phyloP scores from a whole-genome alignment of 176 grass and related monocot genomes.

The Oryza longistaminata region DNA sequence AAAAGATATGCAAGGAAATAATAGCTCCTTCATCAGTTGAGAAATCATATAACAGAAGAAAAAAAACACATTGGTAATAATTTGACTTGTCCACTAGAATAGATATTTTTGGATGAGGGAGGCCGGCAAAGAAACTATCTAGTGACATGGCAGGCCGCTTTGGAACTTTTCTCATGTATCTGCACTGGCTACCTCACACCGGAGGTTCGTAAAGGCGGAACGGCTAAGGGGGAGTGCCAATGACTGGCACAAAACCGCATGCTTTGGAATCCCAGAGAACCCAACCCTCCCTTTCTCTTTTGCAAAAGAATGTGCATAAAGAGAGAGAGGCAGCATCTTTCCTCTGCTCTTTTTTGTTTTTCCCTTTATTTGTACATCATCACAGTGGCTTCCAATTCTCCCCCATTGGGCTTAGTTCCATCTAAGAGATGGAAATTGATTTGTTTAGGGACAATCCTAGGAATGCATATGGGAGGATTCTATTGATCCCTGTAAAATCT shows the following conservation, averaged over 20 bases:
- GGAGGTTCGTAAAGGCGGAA: slow-evolving; percentile 47
- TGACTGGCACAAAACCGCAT: slow-evolving; percentile 47
- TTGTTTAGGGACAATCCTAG: not conserved
- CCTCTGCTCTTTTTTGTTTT: not conserved
- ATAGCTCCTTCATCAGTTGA: too few species aligned
- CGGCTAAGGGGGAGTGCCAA: slow-evolving; percentile 42
- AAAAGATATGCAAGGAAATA: not conserved
- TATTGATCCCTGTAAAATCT: slow-evolving; percentile 18
- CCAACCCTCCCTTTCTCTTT: slow-evolving; percentile 36
- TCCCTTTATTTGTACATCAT: slow-evolving; percentile 8
- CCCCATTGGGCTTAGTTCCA: not conserved
- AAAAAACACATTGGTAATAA: not conserved
- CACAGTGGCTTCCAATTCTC: slow-evolving; percentile 23
- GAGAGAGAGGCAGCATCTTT: slow-evolving; percentile 38
- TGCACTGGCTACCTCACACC: slow-evolving; percentile 37
- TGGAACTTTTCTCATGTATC: slow-evolving; percentile 58
- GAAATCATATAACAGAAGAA: not conserved
- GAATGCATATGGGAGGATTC: slow-evolving; percentile 6
- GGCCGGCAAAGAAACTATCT: slow-evolving; percentile 49
- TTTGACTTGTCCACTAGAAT: slow-evolving; percentile 20
- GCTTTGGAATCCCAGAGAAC: slow-evolving; percentile 54
- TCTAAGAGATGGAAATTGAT: slow-evolving; percentile 12
- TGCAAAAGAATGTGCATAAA: slow-evolving; percentile 38
- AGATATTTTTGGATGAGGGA: slow-evolving; percentile 43
- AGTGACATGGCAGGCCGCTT: slow-evolving; percentile 51